Base-by-base conservation (phyloP, 2,329 filamentous ascomycete species). In the Ilyonectria mors-panacis region DNA sequence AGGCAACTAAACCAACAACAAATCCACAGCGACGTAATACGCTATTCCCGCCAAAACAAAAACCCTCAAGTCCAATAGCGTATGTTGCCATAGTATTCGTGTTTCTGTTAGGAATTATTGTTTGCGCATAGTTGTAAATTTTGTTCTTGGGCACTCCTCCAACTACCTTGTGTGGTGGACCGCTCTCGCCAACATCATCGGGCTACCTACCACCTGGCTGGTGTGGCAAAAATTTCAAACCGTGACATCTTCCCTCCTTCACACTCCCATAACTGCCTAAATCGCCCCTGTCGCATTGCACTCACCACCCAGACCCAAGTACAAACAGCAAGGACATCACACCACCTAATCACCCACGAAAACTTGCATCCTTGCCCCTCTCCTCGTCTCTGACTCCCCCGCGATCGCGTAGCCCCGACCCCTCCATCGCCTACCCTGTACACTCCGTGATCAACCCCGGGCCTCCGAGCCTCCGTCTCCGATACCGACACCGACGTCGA, bases 201-300 rank as follows among this genome's bases (percentile, higher is more conserved):
- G 48, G 26, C 28, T 21, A n/a, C 15, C 6, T 15, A 53, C n/a
- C n/a, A 26, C 45, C 35, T 50, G 51, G 55, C 50, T 60, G 39
- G 56, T 55, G 69, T 65, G 71, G 66, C 71, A 42, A 75, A 75
- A 72, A 47, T 74, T 75, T 73, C 67, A 59, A 35, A 51, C 39
- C 51, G 39, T 26, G 44, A 51, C 44, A 61, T 50, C 30, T 57
- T 63, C 45, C 59, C 56, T 58, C 60, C 39, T 61, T 56, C 63
- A 71, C 37, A 58, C 26, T 51, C 42, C 30, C 37, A 26, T 37
- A 19, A 3, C 48, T 13, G 3, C 39, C 21, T 30, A 28, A n/a
- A 37, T 21, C 44, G 42, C 19, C 4, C 8, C 15, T 48, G 21
- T 7, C 17, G 35, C 39, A 9, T 21, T 30, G 7, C 21, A 17